These are phyloP conservation scores for Coemansia sp. DNA, from an alignment of 192 early-diverging fungal genomes.

Conservation along the genomic window DNA sequence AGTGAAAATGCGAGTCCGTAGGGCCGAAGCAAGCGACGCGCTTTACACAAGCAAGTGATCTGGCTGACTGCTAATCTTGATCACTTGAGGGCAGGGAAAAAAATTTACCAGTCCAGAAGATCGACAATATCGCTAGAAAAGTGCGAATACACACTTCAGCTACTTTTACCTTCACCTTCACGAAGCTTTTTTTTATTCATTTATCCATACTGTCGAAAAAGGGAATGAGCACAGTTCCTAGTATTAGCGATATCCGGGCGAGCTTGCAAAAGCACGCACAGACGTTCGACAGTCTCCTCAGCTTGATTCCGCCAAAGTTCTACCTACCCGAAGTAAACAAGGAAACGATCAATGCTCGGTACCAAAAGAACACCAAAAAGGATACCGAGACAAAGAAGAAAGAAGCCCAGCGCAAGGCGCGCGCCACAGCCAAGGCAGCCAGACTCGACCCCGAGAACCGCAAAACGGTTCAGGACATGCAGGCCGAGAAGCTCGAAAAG, in stretches of 20 bases:
- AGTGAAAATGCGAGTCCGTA: neutral
- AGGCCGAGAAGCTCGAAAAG: conserved; percentile 57
- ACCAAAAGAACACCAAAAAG: conserved; percentile 81
- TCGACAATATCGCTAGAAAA: neutral
- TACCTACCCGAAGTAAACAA: conserved; percentile 71
- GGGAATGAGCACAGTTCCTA: conserved; percentile 15
- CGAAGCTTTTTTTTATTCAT: neutral
- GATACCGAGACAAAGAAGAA: conserved; percentile 84
- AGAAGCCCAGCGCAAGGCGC: conserved; percentile 81
- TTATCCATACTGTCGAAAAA: neutral
- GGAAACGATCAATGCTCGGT: conserved; percentile 47
- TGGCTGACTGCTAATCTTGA: neutral
- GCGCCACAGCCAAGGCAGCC: conserved; percentile 20
- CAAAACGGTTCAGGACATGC: conserved; percentile 70
- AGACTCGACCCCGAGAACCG: conserved; percentile 80
- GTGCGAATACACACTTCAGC: neutral
- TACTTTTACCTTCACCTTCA: neutral
- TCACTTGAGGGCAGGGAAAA: neutral
- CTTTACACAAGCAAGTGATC: neutral
- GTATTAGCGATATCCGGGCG: conserved; percentile 48
- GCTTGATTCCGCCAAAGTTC: conserved; percentile 80
- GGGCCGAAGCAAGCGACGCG: neutral
- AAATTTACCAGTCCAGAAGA: neutral
- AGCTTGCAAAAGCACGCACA: conserved; percentile 64
- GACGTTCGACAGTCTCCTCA: conserved; percentile 72